Percentiles rank a stretch among this genome's conserved stretches.
Evolutionary conservation across 495 filamentous ascomycete genomes (phyloP).

Genomic region (Massariosphaeria phaeospora): DNA sequence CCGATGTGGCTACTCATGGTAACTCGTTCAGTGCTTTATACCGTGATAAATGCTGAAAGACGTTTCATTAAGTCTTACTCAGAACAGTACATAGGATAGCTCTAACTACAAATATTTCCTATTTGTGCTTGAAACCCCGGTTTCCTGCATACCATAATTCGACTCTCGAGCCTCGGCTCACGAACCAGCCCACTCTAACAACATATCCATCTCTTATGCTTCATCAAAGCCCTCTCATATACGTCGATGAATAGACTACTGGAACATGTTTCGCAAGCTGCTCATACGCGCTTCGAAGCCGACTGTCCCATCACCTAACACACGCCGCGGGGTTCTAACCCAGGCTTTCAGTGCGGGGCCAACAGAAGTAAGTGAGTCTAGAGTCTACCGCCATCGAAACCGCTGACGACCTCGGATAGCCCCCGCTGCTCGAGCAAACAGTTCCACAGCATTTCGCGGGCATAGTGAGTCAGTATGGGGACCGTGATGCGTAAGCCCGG

Average conservation of each 20-base stretch:
- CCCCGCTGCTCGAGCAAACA: constrained; percentile 67
- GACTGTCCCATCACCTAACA: neutral
- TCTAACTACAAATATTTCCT: no score
- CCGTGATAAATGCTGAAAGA: no score
- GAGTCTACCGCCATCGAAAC: neutral
- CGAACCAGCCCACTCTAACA: neutral
- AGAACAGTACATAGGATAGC: no score
- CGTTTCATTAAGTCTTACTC: no score
- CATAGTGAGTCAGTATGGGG: constrained; percentile 66
- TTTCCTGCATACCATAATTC: no score
- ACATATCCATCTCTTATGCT: neutral
- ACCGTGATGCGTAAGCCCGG: constrained; percentile 62
- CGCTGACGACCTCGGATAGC: constrained; percentile 45
- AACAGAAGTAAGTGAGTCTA: constrained; percentile 32
- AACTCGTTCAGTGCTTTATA: no score
- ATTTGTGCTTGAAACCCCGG: no score
- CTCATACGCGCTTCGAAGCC: constrained; percentile 4
- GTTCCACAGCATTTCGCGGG: constrained; percentile 75
- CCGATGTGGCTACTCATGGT: no score
- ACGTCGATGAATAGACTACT: neutral
- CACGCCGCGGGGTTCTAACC: constrained; percentile 32
- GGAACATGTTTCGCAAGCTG: constrained; percentile 21
- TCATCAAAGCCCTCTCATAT: neutral
- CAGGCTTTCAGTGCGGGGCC: constrained; percentile 39
- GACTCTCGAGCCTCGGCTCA: no score